Conservation (phyloP, 371 early-diverging fungal species). For the Lichtheimia corymbifera region DNA sequence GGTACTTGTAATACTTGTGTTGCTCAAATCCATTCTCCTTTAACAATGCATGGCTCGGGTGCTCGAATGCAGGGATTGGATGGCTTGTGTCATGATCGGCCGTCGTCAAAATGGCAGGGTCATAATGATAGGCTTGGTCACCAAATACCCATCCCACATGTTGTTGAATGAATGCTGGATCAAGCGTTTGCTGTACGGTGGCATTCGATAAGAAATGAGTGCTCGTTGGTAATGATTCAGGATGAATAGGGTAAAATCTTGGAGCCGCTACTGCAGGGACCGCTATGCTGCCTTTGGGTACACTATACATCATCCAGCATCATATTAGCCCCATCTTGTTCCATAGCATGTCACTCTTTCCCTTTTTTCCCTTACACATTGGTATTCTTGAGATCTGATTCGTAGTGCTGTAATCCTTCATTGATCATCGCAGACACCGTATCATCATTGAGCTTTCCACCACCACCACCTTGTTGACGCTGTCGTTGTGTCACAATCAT, state of each 20-base stretch:
- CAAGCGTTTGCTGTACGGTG: background rate
- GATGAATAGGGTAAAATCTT: constrained; percentile 64
- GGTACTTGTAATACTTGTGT: constrained; percentile 94
- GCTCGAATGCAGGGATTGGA: constrained; percentile 84
- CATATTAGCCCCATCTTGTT: background rate
- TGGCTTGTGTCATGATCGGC: constrained; percentile 45
- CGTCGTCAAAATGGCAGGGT: constrained; percentile 25
- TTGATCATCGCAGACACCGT: constrained; percentile 85
- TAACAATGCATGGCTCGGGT: constrained; percentile 90
- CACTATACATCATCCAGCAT: background rate
- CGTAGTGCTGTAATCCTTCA: constrained; percentile 91
- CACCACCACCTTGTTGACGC: constrained; percentile 72
- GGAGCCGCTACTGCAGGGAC: constrained; percentile 27
- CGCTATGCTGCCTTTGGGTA: background rate
- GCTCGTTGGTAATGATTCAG: constrained; percentile 51
- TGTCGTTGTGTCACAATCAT: constrained; percentile 89
- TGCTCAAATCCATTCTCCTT: constrained; percentile 94
- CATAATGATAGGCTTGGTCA: constrained; percentile 50
- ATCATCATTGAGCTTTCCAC: constrained; percentile 82
- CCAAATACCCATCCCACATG: constrained; percentile 89
- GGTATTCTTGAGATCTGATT: constrained; percentile 63
- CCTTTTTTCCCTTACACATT: background rate
- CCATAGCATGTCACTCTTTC: background rate
- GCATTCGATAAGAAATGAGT: constrained; percentile 29
- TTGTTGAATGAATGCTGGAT: constrained; percentile 48